These are phyloP conservation scores for Fusarium succisae DNA, from an alignment of 2,329 filamentous ascomycete species.

Conservation along the genomic window DNA sequence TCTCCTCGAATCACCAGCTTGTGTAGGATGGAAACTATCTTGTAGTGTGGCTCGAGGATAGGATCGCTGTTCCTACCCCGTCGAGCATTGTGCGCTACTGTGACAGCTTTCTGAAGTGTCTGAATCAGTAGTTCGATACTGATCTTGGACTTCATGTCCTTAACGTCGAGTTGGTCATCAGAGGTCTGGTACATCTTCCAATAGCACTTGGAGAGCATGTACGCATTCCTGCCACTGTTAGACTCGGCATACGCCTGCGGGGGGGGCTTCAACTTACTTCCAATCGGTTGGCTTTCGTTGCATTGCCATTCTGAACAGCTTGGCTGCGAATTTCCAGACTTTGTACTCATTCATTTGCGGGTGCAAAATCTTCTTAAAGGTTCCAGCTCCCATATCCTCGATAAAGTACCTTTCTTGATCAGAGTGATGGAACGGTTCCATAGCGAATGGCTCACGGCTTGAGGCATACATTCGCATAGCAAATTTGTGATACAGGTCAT, in stretches of 20 bases:
- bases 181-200: slow-evolving; percentile 71
- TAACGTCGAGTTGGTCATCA: slow-evolving; percentile 53
- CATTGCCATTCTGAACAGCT: slow-evolving; percentile 66
- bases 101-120: slow-evolving; percentile 61
- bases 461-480: slow-evolving; percentile 70
- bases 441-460: slow-evolving; percentile 69
- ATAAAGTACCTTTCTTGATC: slow-evolving; percentile 68
- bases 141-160: slow-evolving; percentile 50
- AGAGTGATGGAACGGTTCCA: slow-evolving; percentile 67
- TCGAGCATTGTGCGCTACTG: slow-evolving; percentile 60
- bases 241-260: background rate
- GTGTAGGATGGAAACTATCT: slow-evolving; percentile 82
- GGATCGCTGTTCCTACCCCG: slow-evolving; percentile 74
- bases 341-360: slow-evolving; percentile 67
- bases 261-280: slow-evolving; percentile 56
- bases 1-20: slow-evolving; percentile 75
- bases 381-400: slow-evolving; percentile 58
- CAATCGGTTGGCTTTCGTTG: slow-evolving; percentile 63
- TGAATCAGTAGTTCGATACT: slow-evolving; percentile 54
- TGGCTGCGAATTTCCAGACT: slow-evolving; percentile 69
- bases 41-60: slow-evolving; percentile 91
- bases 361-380: slow-evolving; percentile 62
- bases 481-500: slow-evolving; percentile 69
- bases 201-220: slow-evolving; percentile 69
- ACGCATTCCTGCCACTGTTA: slow-evolving; percentile 58